A percentile compares a stretch with the other conserved stretches of the same genome.
Evolutionary conservation across 2,329 filamentous ascomycete genomes (phyloP).

Genomic region (Arthrinium phaeospermum): DNA sequence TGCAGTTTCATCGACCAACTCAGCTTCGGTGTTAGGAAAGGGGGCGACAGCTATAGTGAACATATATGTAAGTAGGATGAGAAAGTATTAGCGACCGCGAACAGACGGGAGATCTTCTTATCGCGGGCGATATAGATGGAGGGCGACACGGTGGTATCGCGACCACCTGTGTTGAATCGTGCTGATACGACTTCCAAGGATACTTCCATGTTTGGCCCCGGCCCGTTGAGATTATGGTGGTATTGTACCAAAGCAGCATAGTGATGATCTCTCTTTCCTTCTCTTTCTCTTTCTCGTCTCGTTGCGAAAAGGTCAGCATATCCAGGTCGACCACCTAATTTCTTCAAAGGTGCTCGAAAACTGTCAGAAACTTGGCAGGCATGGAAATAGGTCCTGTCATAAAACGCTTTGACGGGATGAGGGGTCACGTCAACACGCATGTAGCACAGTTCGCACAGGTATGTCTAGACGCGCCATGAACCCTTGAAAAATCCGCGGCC

Average conservation of each 20-base stretch:
- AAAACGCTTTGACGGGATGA: slow-evolving; percentile 6
- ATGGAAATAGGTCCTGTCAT: slow-evolving; percentile 9
- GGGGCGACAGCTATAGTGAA: neutral
- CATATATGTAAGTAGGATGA: neutral
- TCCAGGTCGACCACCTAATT: neutral
- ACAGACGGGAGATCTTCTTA: neutral
- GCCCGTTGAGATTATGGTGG: neutral
- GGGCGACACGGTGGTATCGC: neutral
- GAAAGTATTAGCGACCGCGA: neutral
- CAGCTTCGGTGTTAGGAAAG: neutral
- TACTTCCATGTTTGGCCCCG: neutral
- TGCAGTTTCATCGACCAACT: neutral
- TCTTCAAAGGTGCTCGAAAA: neutral
- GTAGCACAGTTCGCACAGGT: neutral
- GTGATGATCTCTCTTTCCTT: neutral
- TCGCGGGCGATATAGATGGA: neutral
- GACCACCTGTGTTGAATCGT: neutral
- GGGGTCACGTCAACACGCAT: neutral
- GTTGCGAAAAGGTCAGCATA: neutral
- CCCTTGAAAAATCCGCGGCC: slow-evolving; percentile 3
- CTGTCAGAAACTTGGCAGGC: slow-evolving; percentile 8
- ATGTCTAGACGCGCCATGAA: slow-evolving; percentile 2
- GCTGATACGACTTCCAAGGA: neutral
- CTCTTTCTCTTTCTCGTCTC: neutral
- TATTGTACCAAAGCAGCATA: neutral